Conservation (phyloP, 2,329 filamentous ascomycete species). For the Phaeosphaeriaceae sp. region DNA sequence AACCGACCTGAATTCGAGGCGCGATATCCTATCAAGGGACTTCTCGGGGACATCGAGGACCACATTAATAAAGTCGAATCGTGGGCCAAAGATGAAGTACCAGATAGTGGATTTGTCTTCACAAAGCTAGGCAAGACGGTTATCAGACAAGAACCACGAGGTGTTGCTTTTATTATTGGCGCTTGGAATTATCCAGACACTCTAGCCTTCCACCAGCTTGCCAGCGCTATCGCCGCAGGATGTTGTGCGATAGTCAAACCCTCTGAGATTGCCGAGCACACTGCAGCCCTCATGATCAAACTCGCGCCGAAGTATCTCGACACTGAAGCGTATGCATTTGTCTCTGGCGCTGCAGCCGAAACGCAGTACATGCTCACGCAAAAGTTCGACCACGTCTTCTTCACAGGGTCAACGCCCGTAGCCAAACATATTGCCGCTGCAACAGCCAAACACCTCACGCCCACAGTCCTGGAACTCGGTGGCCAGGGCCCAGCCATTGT, state of each 20-base stretch:
- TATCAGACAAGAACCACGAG: constrained; percentile 2
- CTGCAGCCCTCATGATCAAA: background rate
- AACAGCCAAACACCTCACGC: constrained; percentile 56
- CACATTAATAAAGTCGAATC: constrained; percentile 1
- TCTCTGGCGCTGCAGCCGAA: constrained; percentile 2
- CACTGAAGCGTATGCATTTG: constrained; percentile 39
- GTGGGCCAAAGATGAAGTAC: constrained; percentile 1
- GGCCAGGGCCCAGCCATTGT: constrained; percentile 56
- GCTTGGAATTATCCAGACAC: constrained; percentile 2
- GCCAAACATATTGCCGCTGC: constrained; percentile 23
- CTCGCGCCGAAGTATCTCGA: constrained; percentile 51
- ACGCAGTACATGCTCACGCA: constrained; percentile 7
- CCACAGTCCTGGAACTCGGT: constrained; percentile 54
- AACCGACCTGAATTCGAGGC: constrained; percentile 1
- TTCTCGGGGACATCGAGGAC: background rate
- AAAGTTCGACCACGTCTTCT: constrained; percentile 3
- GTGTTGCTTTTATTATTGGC: constrained; percentile 1
- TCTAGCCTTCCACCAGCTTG: background rate
- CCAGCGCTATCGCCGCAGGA: constrained; percentile 1
- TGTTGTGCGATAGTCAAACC: constrained; percentile 1
- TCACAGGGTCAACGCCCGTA: constrained; percentile 3
- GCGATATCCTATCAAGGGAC: background rate
- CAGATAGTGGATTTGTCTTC: background rate
- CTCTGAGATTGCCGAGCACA: background rate
- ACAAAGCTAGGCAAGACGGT: background rate